Evolutionary conservation across 148 eudicot genomes (phyloP).

Genomic region (Salicornia ramosissima): DNA sequence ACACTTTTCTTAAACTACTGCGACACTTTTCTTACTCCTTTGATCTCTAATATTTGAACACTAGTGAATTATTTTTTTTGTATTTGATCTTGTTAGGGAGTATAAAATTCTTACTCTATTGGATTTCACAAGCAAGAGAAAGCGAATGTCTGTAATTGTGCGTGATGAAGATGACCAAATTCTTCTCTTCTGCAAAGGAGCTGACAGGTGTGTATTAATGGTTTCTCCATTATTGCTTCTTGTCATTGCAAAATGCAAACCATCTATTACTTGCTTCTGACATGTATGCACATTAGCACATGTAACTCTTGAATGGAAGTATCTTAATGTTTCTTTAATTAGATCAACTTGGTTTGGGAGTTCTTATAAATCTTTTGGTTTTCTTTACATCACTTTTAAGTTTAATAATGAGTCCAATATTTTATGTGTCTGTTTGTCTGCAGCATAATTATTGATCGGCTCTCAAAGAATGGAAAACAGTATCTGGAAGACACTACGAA

Average conservation of each 20-base stretch:
- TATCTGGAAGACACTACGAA: slow-evolving; percentile 60
- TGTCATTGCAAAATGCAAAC: slow-evolving; percentile 5
- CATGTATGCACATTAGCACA: not conserved
- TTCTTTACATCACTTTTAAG: not conserved
- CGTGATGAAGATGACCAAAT: slow-evolving; percentile 75
- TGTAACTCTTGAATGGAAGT: not conserved
- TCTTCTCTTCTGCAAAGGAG: slow-evolving; percentile 88
- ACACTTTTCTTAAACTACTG: too few species aligned
- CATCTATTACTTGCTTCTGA: not conserved
- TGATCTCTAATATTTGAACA: not conserved
- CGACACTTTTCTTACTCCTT: not conserved
- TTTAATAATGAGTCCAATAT: not conserved
- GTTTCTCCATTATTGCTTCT: slow-evolving; percentile 14
- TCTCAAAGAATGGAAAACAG: slow-evolving; percentile 68
- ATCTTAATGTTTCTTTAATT: not conserved
- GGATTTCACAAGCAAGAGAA: slow-evolving; percentile 95
- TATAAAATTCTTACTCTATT: slow-evolving; percentile 78
- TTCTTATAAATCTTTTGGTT: not conserved
- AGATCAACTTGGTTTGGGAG: slow-evolving; percentile 4
- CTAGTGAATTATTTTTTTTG: not conserved
- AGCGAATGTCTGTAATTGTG: slow-evolving; percentile 89
- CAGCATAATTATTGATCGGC: slow-evolving; percentile 88
- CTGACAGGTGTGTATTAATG: slow-evolving; percentile 67
- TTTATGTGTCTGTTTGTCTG: slow-evolving; percentile 13
- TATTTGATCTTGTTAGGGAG: slow-evolving; percentile 47